phyloP scores from a whole-genome alignment of 306 rosid species.

The Ormosia emarginata region DNA sequence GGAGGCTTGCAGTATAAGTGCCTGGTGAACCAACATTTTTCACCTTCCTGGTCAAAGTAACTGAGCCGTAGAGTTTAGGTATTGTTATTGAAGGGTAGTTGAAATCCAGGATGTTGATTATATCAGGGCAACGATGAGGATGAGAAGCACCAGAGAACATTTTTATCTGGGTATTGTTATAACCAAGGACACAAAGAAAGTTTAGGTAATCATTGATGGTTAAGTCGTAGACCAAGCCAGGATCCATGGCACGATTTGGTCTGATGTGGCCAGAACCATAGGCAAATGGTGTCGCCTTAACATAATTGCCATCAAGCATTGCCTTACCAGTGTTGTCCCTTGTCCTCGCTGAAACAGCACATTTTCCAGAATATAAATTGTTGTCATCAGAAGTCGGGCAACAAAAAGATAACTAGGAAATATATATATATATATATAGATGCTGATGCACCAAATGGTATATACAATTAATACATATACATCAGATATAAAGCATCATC shows the following conservation, averaged over 20 bases:
- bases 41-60: slow-evolving; percentile 44
- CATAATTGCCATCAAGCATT: slow-evolving; percentile 29
- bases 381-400: background rate
- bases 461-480: too few species aligned
- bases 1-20: slow-evolving; percentile 34
- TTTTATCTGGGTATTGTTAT: slow-evolving; percentile 25
- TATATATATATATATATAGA: too few species aligned
- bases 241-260: slow-evolving; percentile 71
- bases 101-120: slow-evolving; percentile 39
- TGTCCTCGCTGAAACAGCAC: slow-evolving; percentile 40
- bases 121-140: slow-evolving; percentile 28
- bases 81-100: slow-evolving; percentile 71
- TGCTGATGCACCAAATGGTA: too few species aligned
- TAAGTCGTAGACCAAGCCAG: slow-evolving; percentile 76
- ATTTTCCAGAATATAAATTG: background rate
- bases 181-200: slow-evolving; percentile 57
- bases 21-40: slow-evolving; percentile 70
- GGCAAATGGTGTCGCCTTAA: slow-evolving; percentile 39
- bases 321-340: slow-evolving; percentile 49
- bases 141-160: slow-evolving; percentile 9
- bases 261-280: slow-evolving; percentile 68
- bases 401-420: background rate
- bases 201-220: slow-evolving; percentile 47
- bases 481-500: too few species aligned
- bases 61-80: slow-evolving; percentile 36